Conservation (phyloP, 805 yeast genomes). For the Wickerhamomyces rabaulensis region DNA sequence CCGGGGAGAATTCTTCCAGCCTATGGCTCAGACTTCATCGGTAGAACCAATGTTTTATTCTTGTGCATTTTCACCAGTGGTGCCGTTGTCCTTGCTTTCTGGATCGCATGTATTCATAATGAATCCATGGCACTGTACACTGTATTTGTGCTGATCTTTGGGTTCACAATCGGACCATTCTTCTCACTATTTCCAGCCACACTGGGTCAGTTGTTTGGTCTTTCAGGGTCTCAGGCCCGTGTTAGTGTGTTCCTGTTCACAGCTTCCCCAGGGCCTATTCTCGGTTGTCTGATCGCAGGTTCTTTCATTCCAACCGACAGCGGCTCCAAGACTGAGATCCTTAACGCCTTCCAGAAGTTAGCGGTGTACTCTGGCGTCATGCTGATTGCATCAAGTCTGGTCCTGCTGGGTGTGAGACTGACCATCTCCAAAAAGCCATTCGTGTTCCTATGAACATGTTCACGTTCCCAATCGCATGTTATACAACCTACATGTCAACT, state of each 20-base stretch:
- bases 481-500: background rate
- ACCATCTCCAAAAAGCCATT: conserved; percentile 9
- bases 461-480: background rate
- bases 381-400: conserved; percentile 6
- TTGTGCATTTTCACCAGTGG: conserved; percentile 8
- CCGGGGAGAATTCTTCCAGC: conserved; percentile 23
- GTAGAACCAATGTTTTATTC: conserved; percentile 16
- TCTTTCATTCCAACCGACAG: conserved; percentile 16
- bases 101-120: conserved; percentile 16
- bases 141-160: conserved; percentile 16
- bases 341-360: conserved; percentile 14
- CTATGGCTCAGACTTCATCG: conserved; percentile 15
- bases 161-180: conserved; percentile 17
- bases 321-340: conserved; percentile 1
- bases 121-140: conserved; percentile 9
- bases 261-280: conserved; percentile 19
- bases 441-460: conserved; percentile 11
- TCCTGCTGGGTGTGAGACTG: conserved; percentile 11
- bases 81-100: conserved; percentile 9
- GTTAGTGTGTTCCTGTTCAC: conserved; percentile 14
- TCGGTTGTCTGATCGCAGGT: conserved; percentile 21
- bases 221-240: conserved; percentile 15
- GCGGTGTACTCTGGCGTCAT: conserved; percentile 17
- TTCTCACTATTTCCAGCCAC: conserved; percentile 21
- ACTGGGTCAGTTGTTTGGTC: conserved; percentile 19